A percentile compares a stretch with the other conserved stretches of the same genome.
These are phyloP conservation scores for Penicillium sp. DNA, from an alignment of 2,329 filamentous ascomycete species.

Conservation along the genomic window DNA sequence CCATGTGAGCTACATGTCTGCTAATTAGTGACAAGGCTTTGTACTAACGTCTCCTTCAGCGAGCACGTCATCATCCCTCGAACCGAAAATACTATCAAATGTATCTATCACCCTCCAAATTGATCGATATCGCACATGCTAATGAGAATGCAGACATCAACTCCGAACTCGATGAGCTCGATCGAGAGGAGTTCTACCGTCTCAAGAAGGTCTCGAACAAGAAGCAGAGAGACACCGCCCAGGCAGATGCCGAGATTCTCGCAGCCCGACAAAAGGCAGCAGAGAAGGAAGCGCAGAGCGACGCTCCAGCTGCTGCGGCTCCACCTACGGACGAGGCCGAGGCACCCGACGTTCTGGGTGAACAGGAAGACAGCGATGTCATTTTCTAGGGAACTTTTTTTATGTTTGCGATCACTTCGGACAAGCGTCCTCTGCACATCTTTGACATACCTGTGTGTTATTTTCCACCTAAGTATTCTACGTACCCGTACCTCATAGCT, in stretches of 20 bases:
- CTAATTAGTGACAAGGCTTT: not conserved
- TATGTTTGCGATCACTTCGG: constrained; percentile 17
- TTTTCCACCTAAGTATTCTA: not conserved
- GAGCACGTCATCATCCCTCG: constrained; percentile 81
- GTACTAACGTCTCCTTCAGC: constrained; percentile 16
- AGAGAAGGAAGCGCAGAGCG: constrained; percentile 56
- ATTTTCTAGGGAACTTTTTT: constrained; percentile 60
- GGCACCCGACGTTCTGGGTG: constrained; percentile 64
- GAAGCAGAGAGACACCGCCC: constrained; percentile 72
- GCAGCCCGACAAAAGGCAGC: constrained; percentile 40
- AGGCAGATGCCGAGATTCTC: constrained; percentile 69
- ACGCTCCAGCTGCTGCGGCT: constrained; percentile 25
- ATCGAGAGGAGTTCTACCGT: constrained; percentile 96
- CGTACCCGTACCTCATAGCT: constrained; percentile 2
- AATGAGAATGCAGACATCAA: constrained; percentile 69
- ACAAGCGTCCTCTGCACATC: constrained; percentile 3
- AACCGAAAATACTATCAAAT: constrained; percentile 99
- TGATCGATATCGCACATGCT: not conserved
- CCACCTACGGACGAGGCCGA: constrained; percentile 35
- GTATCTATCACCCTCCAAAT: constrained; percentile 38
- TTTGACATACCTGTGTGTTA: constrained; percentile 11
- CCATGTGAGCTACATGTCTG: constrained; percentile 60
- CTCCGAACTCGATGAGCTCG: constrained; percentile 93
- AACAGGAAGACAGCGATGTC: constrained; percentile 75
- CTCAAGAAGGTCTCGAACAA: constrained; percentile 91